Evolutionary conservation across 176 grass and related monocot species (phyloP).

Genomic region (Musa acuminata): DNA sequence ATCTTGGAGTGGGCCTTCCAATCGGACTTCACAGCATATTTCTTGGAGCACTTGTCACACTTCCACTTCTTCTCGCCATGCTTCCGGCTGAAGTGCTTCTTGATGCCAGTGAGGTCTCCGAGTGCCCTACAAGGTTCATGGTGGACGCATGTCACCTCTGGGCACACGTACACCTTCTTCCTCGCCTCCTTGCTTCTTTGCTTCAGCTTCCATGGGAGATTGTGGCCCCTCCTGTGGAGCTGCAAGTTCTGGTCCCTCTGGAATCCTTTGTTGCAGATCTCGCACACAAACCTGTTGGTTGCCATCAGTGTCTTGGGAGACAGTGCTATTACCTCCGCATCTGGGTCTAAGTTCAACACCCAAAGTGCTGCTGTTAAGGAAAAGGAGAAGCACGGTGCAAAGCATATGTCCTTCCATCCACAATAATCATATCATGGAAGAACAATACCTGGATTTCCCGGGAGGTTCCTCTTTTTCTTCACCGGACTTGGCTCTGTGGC

Average conservation of each 20-base stretch:
- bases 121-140: conserved; percentile 62
- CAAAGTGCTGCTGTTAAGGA: too few species aligned
- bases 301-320: conserved; percentile 80
- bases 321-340: conserved; percentile 81
- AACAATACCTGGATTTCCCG: conserved; percentile 74
- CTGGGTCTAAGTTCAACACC: conserved; percentile 38
- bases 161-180: conserved; percentile 95
- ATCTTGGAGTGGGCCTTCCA: conserved; percentile 97
- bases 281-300: conserved; percentile 85
- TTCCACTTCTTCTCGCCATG: conserved; percentile 99
- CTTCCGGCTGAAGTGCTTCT: conserved; percentile 96
- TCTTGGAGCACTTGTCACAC: conserved; percentile 88
- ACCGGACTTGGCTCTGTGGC: conserved; percentile 34
- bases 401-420: not conserved
- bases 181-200: conserved; percentile 72
- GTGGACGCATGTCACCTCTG: conserved; percentile 65
- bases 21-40: conserved; percentile 84
- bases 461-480: conserved; percentile 96
- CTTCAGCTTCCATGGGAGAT: conserved; percentile 94
- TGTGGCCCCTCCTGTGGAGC: conserved; percentile 89
- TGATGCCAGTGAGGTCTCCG: conserved; percentile 93
- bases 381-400: too few species aligned
- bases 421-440: not conserved
- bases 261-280: conserved; percentile 90
- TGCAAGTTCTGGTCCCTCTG: conserved; percentile 92